Base-by-base conservation (phyloP, 306 rosid species). In the Sicyos baderoa region DNA sequence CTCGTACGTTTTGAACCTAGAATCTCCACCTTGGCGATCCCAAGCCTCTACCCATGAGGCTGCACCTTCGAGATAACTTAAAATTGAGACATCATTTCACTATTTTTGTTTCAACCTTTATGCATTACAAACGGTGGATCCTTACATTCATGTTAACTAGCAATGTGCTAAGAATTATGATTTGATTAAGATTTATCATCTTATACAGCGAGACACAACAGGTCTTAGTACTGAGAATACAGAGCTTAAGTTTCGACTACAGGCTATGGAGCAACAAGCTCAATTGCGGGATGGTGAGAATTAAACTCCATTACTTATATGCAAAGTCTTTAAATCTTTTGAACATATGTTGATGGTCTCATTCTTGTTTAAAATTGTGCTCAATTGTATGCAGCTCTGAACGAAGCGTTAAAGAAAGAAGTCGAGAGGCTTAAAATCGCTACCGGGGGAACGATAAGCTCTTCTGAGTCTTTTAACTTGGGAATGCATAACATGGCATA, bases 181-280 rank as follows among this genome's bases (percentile, higher is more conserved):
- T 56, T 54, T 67, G 45, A 45, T 35, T 54, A 56, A 49, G 58
- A n/a, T 51, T 57, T 85, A 35, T 53, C 70, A 57, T 74, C 66
- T 37, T 37, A 4, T 37, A 27, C 35, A 94, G 99, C 84, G 97
- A 79, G 97, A 94, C 77, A 90, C 99, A 54, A 83, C 84, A 40
- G 95, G 95, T 67, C 78, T 94, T 72, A 88, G 87, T 81, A 54
- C 84, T 48, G 99, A 94, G 82, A 94, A 94, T 72, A 87, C 97
- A 27, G 95, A 94, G 86, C 99, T 94, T 72, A 94, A 90, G 79
- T 89, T 84, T 78, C 95, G 99, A 6, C 77, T 94, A 70, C 97
- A 90, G 79, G 89, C 92, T 77, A 90, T 94, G 99, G 99, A 94
- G 73, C 99, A 94, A 80, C 99, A 94, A 67, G 99, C 97, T 64